Percentiles rank a stretch among this genome's conserved stretches.
These are phyloP conservation scores for Stagonosporopsis vannaccii DNA, from an alignment of 2,329 filamentous ascomycete genomes.

Conservation along the genomic window DNA sequence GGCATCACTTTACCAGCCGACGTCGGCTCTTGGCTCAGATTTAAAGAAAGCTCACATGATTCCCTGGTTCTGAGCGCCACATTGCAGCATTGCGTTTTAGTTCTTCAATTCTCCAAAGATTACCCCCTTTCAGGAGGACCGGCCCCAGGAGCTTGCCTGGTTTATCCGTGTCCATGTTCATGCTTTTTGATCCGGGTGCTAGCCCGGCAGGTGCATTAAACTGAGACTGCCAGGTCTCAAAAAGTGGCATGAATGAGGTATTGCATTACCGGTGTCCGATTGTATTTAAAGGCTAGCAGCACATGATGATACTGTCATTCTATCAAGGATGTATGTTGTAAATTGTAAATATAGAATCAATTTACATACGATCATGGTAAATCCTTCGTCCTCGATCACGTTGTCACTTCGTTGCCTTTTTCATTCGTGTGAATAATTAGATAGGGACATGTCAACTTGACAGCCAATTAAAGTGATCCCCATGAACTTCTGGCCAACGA, in stretches of 20 bases:
- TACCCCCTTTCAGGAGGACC: constrained; percentile 44
- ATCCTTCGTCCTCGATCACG: background rate
- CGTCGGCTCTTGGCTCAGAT: constrained; percentile 10
- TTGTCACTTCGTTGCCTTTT: background rate
- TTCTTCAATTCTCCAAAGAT: constrained; percentile 38
- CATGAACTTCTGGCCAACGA: too few relatives aligned
- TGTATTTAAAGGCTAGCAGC: background rate
- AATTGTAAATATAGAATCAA: constrained; percentile 4
- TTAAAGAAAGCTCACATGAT: background rate
- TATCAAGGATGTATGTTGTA: background rate
- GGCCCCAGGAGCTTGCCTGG: constrained; percentile 33
- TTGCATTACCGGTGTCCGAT: constrained; percentile 15
- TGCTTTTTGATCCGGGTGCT: constrained; percentile 40
- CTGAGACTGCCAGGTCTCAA: constrained; percentile 22
- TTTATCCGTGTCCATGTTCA: constrained; percentile 37
- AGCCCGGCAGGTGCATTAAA: constrained; percentile 31
- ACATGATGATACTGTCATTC: background rate
- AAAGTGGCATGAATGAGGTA: constrained; percentile 21
- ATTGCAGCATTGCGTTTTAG: constrained; percentile 11
- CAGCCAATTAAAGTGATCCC: too few relatives aligned
- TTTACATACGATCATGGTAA: background rate
- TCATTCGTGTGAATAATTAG: too few relatives aligned
- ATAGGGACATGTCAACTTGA: too few relatives aligned
- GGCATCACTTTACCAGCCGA: background rate
- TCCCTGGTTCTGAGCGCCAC: background rate